phyloP scores from a whole-genome alignment of 108 stramenopile genomes.

The Skeletonema marinoi region DNA sequence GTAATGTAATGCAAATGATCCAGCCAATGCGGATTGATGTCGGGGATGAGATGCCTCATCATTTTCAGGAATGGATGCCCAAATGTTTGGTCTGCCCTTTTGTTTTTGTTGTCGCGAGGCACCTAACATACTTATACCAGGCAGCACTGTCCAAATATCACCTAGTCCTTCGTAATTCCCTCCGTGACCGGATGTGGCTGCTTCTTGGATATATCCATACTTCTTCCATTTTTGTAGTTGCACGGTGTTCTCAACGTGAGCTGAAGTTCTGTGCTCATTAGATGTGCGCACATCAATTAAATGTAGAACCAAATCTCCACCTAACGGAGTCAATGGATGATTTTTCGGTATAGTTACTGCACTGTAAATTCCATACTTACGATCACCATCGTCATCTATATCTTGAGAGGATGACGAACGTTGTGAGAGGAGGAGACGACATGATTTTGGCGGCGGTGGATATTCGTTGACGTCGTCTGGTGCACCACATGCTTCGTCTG shows the following conservation, averaged over 20 bases:
- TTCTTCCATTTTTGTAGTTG: slow-evolving; percentile 9
- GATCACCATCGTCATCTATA: not conserved
- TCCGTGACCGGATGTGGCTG: slow-evolving; percentile 24
- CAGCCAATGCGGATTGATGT: slow-evolving; percentile 20
- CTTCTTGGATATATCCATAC: slow-evolving; percentile 16
- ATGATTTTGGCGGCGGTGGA: slow-evolving; percentile 1
- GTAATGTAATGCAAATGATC: slow-evolving; percentile 38
- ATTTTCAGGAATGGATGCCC: slow-evolving; percentile 29
- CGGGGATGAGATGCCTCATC: slow-evolving; percentile 33
- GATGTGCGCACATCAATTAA: slow-evolving; percentile 21
- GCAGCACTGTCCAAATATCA: slow-evolving; percentile 3
- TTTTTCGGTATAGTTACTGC: not conserved
- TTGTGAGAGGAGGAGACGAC: not conserved
- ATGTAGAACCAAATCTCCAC: slow-evolving; percentile 30
- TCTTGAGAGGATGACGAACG: not conserved
- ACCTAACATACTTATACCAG: slow-evolving; percentile 33
- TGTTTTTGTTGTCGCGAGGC: not conserved
- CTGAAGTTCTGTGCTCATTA: not conserved
- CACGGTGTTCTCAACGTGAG: not conserved
- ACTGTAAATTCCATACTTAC: not conserved
- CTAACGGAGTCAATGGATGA: slow-evolving; percentile 3
- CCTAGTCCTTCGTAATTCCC: slow-evolving; percentile 43
- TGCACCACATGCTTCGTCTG: not conserved
- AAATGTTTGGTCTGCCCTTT: slow-evolving; percentile 29
- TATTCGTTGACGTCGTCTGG: not conserved